Base-by-base conservation (phyloP, 768 basidiomycete genomes). In the Tricholoma flavovirens region DNA sequence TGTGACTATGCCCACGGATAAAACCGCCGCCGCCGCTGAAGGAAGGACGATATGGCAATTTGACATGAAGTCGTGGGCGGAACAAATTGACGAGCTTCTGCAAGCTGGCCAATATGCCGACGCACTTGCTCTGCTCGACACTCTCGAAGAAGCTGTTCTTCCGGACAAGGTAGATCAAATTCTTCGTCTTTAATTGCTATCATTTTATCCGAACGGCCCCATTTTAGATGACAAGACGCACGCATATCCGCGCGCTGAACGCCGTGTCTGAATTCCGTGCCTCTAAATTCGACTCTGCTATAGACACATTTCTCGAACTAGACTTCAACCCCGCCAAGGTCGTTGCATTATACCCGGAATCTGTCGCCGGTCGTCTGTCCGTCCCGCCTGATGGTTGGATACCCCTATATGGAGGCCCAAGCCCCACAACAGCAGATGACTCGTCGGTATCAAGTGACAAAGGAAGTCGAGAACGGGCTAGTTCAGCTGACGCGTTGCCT, bases 251-350 rank as follows among this genome's bases (percentile, higher is more conserved):
- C 4, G 82, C 83, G 2, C 77, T 98, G 17, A 80, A 90, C 52
- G 93, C 93, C 0, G 86, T 97, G 0, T 76, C 87, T 0, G 81
- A 87, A 57, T 95, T 95, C 70, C 78, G 81, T 3, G 71, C 76
- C 7, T 80, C 78, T 7, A 78, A 84, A 56, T 95, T 83, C 64
- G 86, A 89, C 58, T 71, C 75, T 1, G 94, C 96, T 1, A 87
- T 98, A 55, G 86, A 97, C 65, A 82, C 85, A 0, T 94, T 98
- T 68, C 80, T 94, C 49, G 83, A 88, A 40, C 84, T 96, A 40
- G 88, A 98, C 60, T 76, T 94, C 61, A 95, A 95, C 64, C 97
- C 97, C 0, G 92, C 95, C 0, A 93, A 94, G 65, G 91, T 99
- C 3, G 79, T 98, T 19, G 88, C 94, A 1, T 73, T 98, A 5